Conservation (phyloP, 495 filamentous ascomycete genomes). For the Podospora pseudocomata region DNA sequence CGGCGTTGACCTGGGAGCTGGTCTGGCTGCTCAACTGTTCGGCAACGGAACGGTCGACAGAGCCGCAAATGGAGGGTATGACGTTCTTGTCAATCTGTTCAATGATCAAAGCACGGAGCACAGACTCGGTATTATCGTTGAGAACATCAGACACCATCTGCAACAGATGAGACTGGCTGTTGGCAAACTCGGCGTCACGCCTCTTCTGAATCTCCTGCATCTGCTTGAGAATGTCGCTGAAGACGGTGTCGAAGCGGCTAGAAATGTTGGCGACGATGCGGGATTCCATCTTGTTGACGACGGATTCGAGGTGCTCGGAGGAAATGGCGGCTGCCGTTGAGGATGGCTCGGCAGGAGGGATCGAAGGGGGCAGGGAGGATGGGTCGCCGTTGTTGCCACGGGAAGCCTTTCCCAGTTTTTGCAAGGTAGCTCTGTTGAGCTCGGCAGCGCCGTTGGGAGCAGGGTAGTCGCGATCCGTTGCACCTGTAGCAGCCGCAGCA, state of each 20-base stretch:
- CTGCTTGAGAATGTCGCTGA: constrained; percentile 42
- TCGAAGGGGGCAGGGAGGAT: not conserved
- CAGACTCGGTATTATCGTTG: constrained; percentile 83
- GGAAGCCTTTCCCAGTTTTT: constrained; percentile 30
- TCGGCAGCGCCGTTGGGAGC: constrained; percentile 26
- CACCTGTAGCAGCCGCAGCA: constrained; percentile 26
- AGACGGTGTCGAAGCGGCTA: constrained; percentile 39
- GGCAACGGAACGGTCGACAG: constrained; percentile 44
- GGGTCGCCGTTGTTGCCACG: constrained; percentile 19
- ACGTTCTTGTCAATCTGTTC: constrained; percentile 63
- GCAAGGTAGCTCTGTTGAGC: constrained; percentile 21
- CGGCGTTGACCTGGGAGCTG: constrained; percentile 46
- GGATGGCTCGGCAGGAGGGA: constrained; percentile 8
- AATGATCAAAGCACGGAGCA: constrained; percentile 65
- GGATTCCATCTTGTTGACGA: constrained; percentile 44
- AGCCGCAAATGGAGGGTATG: constrained; percentile 49
- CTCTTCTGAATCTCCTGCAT: constrained; percentile 33
- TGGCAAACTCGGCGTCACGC: constrained; percentile 30
- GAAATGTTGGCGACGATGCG: constrained; percentile 44
- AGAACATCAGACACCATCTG: constrained; percentile 83
- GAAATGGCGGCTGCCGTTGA: not conserved
- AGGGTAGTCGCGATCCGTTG: constrained; percentile 15
- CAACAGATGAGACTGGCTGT: constrained; percentile 55
- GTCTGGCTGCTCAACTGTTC: constrained; percentile 42
- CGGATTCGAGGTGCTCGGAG: constrained; percentile 42